Conservation (phyloP, 2,329 filamentous ascomycete species). For the Aspergillus quadricinctus region DNA sequence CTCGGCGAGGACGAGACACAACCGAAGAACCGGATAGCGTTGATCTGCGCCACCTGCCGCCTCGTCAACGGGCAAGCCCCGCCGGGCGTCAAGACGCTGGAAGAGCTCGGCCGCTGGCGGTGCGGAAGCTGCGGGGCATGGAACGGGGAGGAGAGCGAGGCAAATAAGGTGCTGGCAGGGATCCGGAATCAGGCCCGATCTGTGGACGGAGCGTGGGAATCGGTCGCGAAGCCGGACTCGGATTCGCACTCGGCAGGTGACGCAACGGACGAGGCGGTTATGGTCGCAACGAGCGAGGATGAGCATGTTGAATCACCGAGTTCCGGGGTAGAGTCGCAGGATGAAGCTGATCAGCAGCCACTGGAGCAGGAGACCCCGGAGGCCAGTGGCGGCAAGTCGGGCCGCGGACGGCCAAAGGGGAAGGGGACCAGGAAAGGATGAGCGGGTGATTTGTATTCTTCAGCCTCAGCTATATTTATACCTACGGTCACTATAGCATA, state of each 20-base stretch:
- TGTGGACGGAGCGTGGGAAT: slow-evolving; percentile 18
- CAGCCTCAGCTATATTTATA: neutral
- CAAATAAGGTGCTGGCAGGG: slow-evolving; percentile 66
- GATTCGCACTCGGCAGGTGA: slow-evolving; percentile 18
- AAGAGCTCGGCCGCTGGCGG: slow-evolving; percentile 81
- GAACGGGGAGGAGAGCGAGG: slow-evolving; percentile 80
- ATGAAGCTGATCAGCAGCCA: slow-evolving; percentile 11
- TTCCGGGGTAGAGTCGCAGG: slow-evolving; percentile 17
- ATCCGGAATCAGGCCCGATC: slow-evolving; percentile 40
- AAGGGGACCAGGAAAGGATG: slow-evolving; percentile 23
- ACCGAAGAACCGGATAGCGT: slow-evolving; percentile 80
- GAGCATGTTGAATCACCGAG: slow-evolving; percentile 20
- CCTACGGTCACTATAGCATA: neutral
- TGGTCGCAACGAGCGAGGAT: slow-evolving; percentile 24
- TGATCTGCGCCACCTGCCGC: slow-evolving; percentile 78
- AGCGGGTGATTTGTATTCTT: slow-evolving; percentile 1
- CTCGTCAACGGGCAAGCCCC: slow-evolving; percentile 95
- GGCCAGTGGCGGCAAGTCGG: slow-evolving; percentile 16
- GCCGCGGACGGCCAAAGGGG: slow-evolving; percentile 22
- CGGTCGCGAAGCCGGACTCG: slow-evolving; percentile 17
- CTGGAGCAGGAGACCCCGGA: slow-evolving; percentile 10
- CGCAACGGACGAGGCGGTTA: slow-evolving; percentile 23
- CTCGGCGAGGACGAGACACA: slow-evolving; percentile 93
- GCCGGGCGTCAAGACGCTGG: slow-evolving; percentile 70
- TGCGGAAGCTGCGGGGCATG: slow-evolving; percentile 77